A percentile compares a stretch with the other conserved stretches of the same genome.
Conservation (phyloP, 1,139 yeast genomes). For the Pichia norvegensis region DNA sequence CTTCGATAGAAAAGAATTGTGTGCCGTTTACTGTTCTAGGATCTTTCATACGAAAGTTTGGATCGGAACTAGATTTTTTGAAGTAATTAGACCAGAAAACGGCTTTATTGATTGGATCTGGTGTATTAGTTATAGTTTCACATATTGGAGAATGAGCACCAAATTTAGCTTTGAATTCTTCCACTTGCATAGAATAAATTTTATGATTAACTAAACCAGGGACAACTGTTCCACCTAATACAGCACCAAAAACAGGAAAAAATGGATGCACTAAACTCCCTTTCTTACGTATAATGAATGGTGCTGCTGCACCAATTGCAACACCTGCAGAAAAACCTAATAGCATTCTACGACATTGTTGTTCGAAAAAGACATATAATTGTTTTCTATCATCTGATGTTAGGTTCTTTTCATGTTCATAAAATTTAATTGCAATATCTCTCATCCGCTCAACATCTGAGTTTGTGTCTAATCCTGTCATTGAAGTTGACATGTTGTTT, state of each 20-base stretch:
- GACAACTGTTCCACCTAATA: conserved; percentile 17
- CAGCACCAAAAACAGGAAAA: conserved; percentile 20
- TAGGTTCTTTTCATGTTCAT: conserved; percentile 23
- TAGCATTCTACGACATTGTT: conserved; percentile 16
- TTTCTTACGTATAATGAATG: conserved; percentile 20
- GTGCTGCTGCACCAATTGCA: conserved; percentile 21
- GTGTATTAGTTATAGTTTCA: conserved; percentile 18
- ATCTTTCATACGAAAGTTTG: conserved; percentile 20
- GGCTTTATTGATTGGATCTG: conserved; percentile 21
- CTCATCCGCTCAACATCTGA: conserved; percentile 14
- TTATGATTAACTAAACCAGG: conserved; percentile 17
- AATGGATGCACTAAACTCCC: conserved; percentile 21
- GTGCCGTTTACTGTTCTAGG: conserved; percentile 18
- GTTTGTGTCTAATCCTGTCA: neutral
- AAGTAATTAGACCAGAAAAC: conserved; percentile 26
- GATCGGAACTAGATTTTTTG: conserved; percentile 19
- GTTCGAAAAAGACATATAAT: conserved; percentile 19
- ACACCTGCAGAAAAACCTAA: conserved; percentile 22
- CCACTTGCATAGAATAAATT: conserved; percentile 12
- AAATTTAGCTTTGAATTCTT: conserved; percentile 11
- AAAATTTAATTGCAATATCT: conserved; percentile 20
- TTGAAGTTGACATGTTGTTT: neutral
- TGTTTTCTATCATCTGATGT: conserved; percentile 18
- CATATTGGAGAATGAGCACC: conserved; percentile 18
- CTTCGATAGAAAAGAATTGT: conserved; percentile 8